These are phyloP conservation scores for Lignosus rhinocerotis DNA, from an alignment of 1,284 basidiomycete species.

Conservation along the genomic window DNA sequence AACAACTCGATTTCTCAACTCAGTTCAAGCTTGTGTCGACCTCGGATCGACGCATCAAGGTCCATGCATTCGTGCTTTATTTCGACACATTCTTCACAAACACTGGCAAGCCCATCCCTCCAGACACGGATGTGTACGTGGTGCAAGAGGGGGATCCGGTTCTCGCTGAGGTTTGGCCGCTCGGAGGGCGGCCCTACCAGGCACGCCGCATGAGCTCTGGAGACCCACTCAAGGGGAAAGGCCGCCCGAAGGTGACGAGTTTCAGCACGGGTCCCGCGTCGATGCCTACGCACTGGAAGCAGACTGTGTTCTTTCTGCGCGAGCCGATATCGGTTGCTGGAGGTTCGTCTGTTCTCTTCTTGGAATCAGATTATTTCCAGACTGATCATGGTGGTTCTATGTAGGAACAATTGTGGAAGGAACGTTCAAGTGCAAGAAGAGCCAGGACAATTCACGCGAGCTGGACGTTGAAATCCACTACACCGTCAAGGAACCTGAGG, in stretches of 20 bases:
- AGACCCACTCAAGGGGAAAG: slow-evolving; percentile 36
- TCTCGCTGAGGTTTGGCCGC: slow-evolving; percentile 77
- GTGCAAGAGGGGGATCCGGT: slow-evolving; percentile 58
- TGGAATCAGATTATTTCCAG: slow-evolving; percentile 1
- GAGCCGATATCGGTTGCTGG: slow-evolving; percentile 75
- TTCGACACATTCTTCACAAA: slow-evolving; percentile 92
- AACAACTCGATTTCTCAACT: slow-evolving; percentile 79
- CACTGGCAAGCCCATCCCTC: slow-evolving; percentile 54
- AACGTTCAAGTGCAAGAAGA: slow-evolving; percentile 83
- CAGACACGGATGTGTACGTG: slow-evolving; percentile 50
- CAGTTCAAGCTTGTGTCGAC: slow-evolving; percentile 72
- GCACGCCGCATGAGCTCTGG: slow-evolving; percentile 45
- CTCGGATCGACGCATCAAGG: slow-evolving; percentile 57
- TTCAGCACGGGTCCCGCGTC: slow-evolving; percentile 93
- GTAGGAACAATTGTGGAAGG: slow-evolving; percentile 80
- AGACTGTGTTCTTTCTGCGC: slow-evolving; percentile 87
- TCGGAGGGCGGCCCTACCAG: slow-evolving; percentile 58
- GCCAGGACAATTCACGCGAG: slow-evolving; percentile 81
- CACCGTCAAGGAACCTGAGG: slow-evolving; percentile 44
- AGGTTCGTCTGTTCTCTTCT: slow-evolving; percentile 47
- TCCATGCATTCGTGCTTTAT: slow-evolving; percentile 87
- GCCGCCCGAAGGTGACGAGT: slow-evolving; percentile 60
- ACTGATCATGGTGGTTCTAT: background rate
- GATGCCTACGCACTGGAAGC: slow-evolving; percentile 97
- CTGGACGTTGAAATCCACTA: slow-evolving; percentile 94